A percentile compares a stretch with the other conserved stretches of the same genome.
Conservation (phyloP, 345 rosid species). For the Camelina sativa region DNA sequence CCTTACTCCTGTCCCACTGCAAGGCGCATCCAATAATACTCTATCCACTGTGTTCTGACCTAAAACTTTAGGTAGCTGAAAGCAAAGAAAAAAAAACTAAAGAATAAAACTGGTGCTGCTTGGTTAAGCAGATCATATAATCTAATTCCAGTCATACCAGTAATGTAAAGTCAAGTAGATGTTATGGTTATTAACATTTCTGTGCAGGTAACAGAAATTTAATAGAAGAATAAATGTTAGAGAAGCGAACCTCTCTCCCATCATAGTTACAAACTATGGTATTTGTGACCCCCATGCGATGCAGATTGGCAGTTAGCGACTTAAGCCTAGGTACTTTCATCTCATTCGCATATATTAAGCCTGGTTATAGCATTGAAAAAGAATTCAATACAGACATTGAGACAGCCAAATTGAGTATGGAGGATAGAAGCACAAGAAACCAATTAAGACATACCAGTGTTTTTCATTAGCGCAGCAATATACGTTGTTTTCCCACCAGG, state of each 20-base stretch:
- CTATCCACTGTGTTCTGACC: constrained; percentile 75
- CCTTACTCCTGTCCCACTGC: constrained; percentile 96
- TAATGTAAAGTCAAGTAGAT: neutral
- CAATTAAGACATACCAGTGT: constrained; percentile 65
- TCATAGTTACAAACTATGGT: constrained; percentile 92
- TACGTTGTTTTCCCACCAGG: constrained; percentile 94
- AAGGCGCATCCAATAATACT: constrained; percentile 89
- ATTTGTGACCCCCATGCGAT: constrained; percentile 95
- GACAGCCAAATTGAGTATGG: constrained; percentile 1
- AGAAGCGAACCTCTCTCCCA: constrained; percentile 83
- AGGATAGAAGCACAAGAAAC: constrained; percentile 3
- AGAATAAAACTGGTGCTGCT: neutral
- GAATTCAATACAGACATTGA: constrained; percentile 7
- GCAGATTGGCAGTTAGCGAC: constrained; percentile 91
- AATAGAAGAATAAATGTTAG: neutral
- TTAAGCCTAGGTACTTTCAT: constrained; percentile 79
- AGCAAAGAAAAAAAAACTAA: neutral
- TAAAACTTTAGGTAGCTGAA: constrained; percentile 77
- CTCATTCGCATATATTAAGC: constrained; percentile 89
- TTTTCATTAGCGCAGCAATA: constrained; percentile 82
- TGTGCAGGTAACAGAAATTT: constrained; percentile 11
- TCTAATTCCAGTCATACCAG: neutral
- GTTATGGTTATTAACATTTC: neutral
- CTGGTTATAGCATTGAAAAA: constrained; percentile 47
- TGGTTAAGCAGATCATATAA: neutral